Evolutionary conservation across 2,329 filamentous ascomycete genomes (phyloP).

Genomic region (Helotiales sp.): DNA sequence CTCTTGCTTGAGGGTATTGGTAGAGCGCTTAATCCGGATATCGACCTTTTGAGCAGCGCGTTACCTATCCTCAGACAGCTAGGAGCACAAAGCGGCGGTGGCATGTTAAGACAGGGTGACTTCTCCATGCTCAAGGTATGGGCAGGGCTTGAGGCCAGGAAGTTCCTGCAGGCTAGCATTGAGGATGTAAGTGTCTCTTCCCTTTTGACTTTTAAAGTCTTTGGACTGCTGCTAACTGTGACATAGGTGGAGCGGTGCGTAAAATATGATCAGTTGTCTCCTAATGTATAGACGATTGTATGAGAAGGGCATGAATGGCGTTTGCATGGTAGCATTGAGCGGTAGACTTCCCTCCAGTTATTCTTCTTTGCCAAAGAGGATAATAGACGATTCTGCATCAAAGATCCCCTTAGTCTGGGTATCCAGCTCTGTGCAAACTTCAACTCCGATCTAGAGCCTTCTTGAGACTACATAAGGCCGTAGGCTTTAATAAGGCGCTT

Average conservation of each 20-base stretch:
- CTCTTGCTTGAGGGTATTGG: conserved; percentile 93
- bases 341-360: background rate
- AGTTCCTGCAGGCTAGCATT: conserved; percentile 85
- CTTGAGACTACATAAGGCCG: background rate
- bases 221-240: conserved; percentile 11
- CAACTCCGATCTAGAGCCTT: no score
- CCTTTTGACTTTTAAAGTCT: background rate
- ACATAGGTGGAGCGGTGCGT: conserved; percentile 79
- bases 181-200: conserved; percentile 67
- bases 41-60: conserved; percentile 84
- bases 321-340: background rate
- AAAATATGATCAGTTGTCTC: conserved; percentile 84
- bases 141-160: conserved; percentile 85
- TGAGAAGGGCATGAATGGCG: conserved; percentile 4
- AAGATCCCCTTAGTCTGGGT: background rate
- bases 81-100: conserved; percentile 71
- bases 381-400: background rate
- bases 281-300: conserved; percentile 64
- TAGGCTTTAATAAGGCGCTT: background rate
- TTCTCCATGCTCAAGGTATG: conserved; percentile 88
- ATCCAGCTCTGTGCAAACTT: no score
- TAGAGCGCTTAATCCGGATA: conserved; percentile 76
- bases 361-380: background rate
- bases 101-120: conserved; percentile 70
- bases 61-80: conserved; percentile 88